Conservation (phyloP, 2,329 filamentous ascomycete species). For the Domatiomyces globalis region DNA sequence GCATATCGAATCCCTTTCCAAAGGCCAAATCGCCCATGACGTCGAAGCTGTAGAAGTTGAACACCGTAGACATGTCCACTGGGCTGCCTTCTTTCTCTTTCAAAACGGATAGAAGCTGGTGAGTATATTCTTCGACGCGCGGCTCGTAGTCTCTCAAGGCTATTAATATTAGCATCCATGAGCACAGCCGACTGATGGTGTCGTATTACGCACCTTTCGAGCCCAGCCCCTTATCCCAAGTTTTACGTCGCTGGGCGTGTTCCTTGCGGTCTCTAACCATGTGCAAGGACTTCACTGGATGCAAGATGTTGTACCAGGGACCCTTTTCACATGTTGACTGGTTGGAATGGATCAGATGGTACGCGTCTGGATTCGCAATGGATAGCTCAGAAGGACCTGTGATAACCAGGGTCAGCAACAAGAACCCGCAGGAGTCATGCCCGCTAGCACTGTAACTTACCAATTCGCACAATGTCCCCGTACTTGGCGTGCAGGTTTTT, state of each 20-base stretch:
- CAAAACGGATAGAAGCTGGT: conserved; percentile 24
- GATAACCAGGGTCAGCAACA: not conserved
- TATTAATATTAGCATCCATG: conserved; percentile 20
- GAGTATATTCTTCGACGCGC: conserved; percentile 24
- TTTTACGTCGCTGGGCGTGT: conserved; percentile 27
- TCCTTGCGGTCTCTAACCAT: conserved; percentile 23
- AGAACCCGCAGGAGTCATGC: not conserved
- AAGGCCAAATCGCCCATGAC: conserved; percentile 25
- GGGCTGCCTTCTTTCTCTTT: conserved; percentile 12
- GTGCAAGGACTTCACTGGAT: conserved; percentile 27
- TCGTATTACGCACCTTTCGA: not conserved
- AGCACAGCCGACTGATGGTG: not conserved
- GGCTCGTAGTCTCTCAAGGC: conserved; percentile 30
- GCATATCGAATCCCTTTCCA: conserved; percentile 22
- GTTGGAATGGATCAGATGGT: conserved; percentile 26
- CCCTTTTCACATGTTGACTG: conserved; percentile 28
- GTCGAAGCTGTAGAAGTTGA: conserved; percentile 24
- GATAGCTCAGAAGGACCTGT: conserved; percentile 9
- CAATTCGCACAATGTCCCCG: conserved; percentile 13
- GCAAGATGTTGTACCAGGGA: conserved; percentile 27
- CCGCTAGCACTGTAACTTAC: not conserved
- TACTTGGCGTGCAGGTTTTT: conserved; percentile 11
- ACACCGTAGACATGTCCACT: conserved; percentile 28
- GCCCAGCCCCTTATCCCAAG: conserved; percentile 27
- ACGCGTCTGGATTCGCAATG: conserved; percentile 14